phyloP scores from a whole-genome alignment of 345 rosid genomes.

The Lagerstroemia speciosa region DNA sequence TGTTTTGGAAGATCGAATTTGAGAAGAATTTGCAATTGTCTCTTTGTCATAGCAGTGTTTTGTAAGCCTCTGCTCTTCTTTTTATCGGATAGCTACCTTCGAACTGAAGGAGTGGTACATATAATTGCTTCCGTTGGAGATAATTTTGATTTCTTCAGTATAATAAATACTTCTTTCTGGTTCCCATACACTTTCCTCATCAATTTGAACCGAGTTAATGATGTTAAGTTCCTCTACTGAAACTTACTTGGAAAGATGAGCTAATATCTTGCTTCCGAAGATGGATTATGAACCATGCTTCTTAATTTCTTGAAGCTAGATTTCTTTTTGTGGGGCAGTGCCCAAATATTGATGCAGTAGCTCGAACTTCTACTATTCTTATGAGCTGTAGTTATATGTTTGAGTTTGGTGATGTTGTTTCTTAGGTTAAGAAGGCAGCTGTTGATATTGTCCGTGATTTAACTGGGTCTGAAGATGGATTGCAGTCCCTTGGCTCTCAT shows the following conservation, averaged over 20 bases:
- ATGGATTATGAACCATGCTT: not conserved
- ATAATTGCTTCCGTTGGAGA: too few species aligned
- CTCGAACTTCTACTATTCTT: not conserved
- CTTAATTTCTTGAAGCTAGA: not conserved
- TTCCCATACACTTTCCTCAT: not conserved
- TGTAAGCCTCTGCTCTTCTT: too few species aligned
- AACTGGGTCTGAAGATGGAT: conserved; percentile 81
- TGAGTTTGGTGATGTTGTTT: not conserved
- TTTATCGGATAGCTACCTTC: too few species aligned
- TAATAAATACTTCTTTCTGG: too few species aligned
- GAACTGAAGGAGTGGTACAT: too few species aligned
- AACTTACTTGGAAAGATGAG: not conserved
- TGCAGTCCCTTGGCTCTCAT: conserved; percentile 49
- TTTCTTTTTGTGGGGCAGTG: not conserved
- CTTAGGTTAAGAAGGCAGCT: conserved; percentile 78
- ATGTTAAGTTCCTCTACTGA: not conserved
- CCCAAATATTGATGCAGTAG: not conserved
- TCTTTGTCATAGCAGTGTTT: too few species aligned
- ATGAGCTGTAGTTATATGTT: not conserved
- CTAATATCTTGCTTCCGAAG: too few species aligned
- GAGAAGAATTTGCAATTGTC: too few species aligned
- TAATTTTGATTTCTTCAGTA: too few species aligned
- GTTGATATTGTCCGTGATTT: conserved; percentile 71
- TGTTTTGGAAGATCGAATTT: too few species aligned
- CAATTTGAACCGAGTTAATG: not conserved